Percentiles rank a stretch among this genome's conserved stretches.
phyloP scores from a whole-genome alignment of 139 green algal genomes.

The Prasinococcaceae sp. region DNA sequence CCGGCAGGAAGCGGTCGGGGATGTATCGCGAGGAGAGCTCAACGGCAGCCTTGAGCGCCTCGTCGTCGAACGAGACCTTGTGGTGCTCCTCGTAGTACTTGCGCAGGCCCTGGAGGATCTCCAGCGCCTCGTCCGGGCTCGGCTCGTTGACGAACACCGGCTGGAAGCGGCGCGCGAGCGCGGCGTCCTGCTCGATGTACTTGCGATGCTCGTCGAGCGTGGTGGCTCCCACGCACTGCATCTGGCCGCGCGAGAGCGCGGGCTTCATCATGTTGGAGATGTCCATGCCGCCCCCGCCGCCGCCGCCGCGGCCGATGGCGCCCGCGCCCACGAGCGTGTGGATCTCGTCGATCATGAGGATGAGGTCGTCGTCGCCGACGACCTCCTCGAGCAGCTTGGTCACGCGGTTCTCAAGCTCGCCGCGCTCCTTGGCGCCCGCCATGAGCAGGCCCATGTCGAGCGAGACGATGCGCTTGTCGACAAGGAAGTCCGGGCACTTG shows the following conservation, averaged over 20 bases:
- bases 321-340: constrained; percentile 90
- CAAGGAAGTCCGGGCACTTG: constrained; percentile 65
- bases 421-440: constrained; percentile 79
- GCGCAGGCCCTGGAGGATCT: constrained; percentile 58
- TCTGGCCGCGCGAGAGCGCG: constrained; percentile 54
- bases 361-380: constrained; percentile 56
- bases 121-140: constrained; percentile 38
- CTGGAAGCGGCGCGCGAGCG: constrained; percentile 90
- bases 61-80: constrained; percentile 40
- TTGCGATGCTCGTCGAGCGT: constrained; percentile 59
- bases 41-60: constrained; percentile 41
- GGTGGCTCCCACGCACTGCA: constrained; percentile 55
- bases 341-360: constrained; percentile 85
- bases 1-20: constrained; percentile 74
- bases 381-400: constrained; percentile 72
- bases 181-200: constrained; percentile 90
- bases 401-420: constrained; percentile 88
- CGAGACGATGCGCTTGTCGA: constrained; percentile 70
- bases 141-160: constrained; percentile 73
- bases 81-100: constrained; percentile 81
- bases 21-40: constrained; percentile 51
- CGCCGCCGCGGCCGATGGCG: constrained; percentile 28
- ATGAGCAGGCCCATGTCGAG: constrained; percentile 87
- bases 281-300: constrained; percentile 64
- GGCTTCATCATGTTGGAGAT: constrained; percentile 93